A percentile compares a stretch with the other conserved stretches of the same genome.
Evolutionary conservation across 768 basidiomycete genomes (phyloP).

Genomic region (Termitomyces eurrhizus): DNA sequence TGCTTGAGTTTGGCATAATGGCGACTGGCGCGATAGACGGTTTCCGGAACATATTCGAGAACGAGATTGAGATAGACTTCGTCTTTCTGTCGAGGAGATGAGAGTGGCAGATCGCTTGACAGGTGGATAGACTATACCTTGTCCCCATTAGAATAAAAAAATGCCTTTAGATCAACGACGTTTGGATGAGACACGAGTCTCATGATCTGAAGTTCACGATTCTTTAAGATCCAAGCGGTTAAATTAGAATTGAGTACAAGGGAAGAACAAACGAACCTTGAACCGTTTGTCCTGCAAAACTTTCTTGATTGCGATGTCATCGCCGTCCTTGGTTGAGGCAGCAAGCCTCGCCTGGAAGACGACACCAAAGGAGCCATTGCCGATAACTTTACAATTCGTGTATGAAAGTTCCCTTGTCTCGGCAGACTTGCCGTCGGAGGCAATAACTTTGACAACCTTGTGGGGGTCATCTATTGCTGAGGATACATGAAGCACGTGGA

Average conservation of each 20-base stretch:
- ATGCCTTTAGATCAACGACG: conserved; percentile 95
- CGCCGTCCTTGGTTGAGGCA: conserved; percentile 54
- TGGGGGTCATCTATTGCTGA: conserved; percentile 93
- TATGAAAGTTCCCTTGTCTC: conserved; percentile 87
- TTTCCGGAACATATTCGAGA: conserved; percentile 98
- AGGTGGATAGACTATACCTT: conserved; percentile 58
- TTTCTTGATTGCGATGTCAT: conserved; percentile 99
- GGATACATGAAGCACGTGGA: conserved; percentile 18
- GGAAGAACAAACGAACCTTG: conserved; percentile 67
- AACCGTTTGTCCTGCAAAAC: conserved; percentile 99
- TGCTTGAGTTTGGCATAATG: conserved; percentile 99
- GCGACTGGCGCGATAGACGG: conserved; percentile 97
- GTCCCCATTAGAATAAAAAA: conserved; percentile 99
- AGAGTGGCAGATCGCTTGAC: conserved; percentile 5
- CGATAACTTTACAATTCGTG: conserved; percentile 97
- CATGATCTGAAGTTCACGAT: conserved; percentile 99
- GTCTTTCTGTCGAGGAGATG: conserved; percentile 69
- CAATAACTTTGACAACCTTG: conserved; percentile 92
- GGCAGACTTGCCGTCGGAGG: conserved; percentile 91
- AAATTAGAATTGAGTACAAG: conserved; percentile 3
- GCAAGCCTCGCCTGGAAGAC: conserved; percentile 95
- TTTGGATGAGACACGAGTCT: conserved; percentile 94
- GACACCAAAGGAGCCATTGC: conserved; percentile 98
- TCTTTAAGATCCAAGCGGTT: conserved; percentile 45
- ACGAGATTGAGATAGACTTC: conserved; percentile 99